A percentile compares a stretch with the other conserved stretches of the same genome.
These are phyloP conservation scores for Chytriomyces sp. DNA, from an alignment of 192 early-diverging fungal genomes.

Conservation along the genomic window DNA sequence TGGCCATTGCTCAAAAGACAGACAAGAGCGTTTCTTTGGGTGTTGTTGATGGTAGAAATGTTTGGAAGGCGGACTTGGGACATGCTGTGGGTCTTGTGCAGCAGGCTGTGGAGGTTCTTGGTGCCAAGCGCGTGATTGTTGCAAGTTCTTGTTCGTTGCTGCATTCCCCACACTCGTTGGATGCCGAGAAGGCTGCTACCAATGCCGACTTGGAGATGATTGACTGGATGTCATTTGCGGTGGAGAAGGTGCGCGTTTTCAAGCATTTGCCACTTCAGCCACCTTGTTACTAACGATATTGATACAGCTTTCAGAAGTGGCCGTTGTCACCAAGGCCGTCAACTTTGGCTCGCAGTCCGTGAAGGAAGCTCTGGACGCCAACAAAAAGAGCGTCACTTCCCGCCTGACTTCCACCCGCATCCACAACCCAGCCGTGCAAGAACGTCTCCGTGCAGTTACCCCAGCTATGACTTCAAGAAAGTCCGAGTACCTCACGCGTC, in stretches of 20 bases:
- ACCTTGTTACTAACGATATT: neutral
- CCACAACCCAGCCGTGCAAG: conserved; percentile 81
- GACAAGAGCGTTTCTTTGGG: conserved; percentile 74
- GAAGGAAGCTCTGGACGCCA: conserved; percentile 70
- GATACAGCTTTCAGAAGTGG: conserved; percentile 69
- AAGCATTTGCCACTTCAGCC: neutral
- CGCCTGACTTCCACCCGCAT: conserved; percentile 81
- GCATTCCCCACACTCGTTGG: conserved; percentile 89
- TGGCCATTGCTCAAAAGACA: conserved; percentile 49
- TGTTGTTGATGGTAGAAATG: conserved; percentile 94
- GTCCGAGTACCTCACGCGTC: conserved; percentile 74
- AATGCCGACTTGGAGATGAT: conserved; percentile 77
- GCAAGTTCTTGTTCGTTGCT: conserved; percentile 91
- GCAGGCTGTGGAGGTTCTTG: conserved; percentile 70
- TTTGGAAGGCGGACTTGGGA: conserved; percentile 92
- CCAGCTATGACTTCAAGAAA: conserved; percentile 77
- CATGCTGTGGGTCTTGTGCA: conserved; percentile 70
- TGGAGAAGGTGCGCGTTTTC: conserved; percentile 69
- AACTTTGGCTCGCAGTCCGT: conserved; percentile 63
- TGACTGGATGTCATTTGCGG: conserved; percentile 93
- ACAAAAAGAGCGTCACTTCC: conserved; percentile 62
- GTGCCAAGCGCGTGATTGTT: conserved; percentile 78
- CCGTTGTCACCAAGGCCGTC: conserved; percentile 67
- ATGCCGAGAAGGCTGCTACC: conserved; percentile 56
- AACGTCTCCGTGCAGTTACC: conserved; percentile 58